Percentiles rank a stretch among this genome's conserved stretches.
phyloP scores from a whole-genome alignment of 768 basidiomycete genomes.

The Pleurotus cornucopiae region DNA sequence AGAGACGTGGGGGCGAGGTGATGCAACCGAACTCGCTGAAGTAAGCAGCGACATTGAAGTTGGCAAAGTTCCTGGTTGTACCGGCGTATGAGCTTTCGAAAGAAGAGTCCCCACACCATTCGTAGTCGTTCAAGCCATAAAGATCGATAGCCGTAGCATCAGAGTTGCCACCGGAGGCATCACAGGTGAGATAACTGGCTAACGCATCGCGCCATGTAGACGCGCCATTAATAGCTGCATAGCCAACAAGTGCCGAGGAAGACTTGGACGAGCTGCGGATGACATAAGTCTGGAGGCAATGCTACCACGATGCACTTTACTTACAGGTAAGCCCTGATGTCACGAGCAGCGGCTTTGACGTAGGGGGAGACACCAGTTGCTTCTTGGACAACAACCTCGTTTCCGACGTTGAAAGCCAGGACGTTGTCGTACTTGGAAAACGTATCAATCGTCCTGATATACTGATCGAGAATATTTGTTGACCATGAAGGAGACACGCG shows the following conservation, averaged over 20 bases:
- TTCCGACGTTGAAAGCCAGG: constrained; percentile 86
- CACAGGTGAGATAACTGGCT: constrained; percentile 80
- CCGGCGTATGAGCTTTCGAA: constrained; percentile 53
- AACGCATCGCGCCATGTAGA: constrained; percentile 58
- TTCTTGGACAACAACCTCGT: constrained; percentile 60
- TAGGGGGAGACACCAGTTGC: constrained; percentile 67
- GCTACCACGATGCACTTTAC: constrained; percentile 18
- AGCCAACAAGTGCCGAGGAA: constrained; percentile 71
- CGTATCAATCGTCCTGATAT: constrained; percentile 69
- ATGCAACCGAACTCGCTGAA: constrained; percentile 88
- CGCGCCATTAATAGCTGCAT: constrained; percentile 79
- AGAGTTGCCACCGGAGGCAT: constrained; percentile 46
- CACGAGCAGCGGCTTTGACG: constrained; percentile 89
- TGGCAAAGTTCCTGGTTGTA: constrained; percentile 49
- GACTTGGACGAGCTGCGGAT: constrained; percentile 52
- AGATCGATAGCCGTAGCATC: constrained; percentile 71
- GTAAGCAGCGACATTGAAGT: constrained; percentile 79
- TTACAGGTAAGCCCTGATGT: constrained; percentile 80
- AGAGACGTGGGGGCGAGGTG: constrained; percentile 55
- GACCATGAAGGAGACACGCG: constrained; percentile 72
- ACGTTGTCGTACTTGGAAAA: constrained; percentile 90
- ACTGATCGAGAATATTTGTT: constrained; percentile 74
- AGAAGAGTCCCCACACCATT: constrained; percentile 75
- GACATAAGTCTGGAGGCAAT: constrained; percentile 9
- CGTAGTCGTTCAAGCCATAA: constrained; percentile 84